Percentiles rank a stretch among this genome's conserved stretches.
phyloP scores from a whole-genome alignment of 192 early-diverging fungal species.

The Coemansia furcata region DNA sequence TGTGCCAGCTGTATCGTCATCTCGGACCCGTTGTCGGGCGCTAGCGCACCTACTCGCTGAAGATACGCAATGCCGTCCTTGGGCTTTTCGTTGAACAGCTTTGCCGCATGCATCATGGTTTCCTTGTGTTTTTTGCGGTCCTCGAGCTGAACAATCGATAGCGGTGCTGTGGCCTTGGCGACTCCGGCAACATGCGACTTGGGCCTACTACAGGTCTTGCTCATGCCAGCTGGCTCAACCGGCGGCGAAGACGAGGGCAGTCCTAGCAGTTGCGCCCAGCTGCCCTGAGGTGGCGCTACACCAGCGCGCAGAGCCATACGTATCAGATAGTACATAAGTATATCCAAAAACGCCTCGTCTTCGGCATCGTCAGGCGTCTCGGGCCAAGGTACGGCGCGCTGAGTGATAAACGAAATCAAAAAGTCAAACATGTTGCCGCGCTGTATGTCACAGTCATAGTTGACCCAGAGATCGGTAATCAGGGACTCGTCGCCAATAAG shows the following conservation, averaged over 20 bases:
- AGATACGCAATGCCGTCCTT: slow-evolving; percentile 84
- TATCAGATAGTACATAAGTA: slow-evolving; percentile 41
- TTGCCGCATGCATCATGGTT: slow-evolving; percentile 72
- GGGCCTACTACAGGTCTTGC: neutral
- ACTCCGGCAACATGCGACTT: neutral
- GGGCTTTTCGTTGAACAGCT: slow-evolving; percentile 81
- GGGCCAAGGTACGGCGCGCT: slow-evolving; percentile 43
- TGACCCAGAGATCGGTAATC: slow-evolving; percentile 87
- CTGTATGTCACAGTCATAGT: slow-evolving; percentile 87
- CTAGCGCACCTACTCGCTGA: slow-evolving; percentile 53
- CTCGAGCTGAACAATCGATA: slow-evolving; percentile 26
- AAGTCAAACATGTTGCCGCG: slow-evolving; percentile 84
- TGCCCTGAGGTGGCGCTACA: slow-evolving; percentile 26
- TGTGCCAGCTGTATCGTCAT: slow-evolving; percentile 56
- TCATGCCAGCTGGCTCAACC: neutral
- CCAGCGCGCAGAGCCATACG: slow-evolving; percentile 43
- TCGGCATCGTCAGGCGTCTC: slow-evolving; percentile 18
- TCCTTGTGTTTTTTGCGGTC: slow-evolving; percentile 67
- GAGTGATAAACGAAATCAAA: slow-evolving; percentile 36
- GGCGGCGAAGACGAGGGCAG: neutral
- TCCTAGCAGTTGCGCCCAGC: slow-evolving; percentile 34
- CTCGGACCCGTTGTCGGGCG: slow-evolving; percentile 20
- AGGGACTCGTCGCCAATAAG: slow-evolving; percentile 72
- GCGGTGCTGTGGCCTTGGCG: neutral
- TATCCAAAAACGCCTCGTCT: slow-evolving; percentile 43